Base-by-base conservation (phyloP, 345 rosid genomes). In the Toxicodendron radicans region DNA sequence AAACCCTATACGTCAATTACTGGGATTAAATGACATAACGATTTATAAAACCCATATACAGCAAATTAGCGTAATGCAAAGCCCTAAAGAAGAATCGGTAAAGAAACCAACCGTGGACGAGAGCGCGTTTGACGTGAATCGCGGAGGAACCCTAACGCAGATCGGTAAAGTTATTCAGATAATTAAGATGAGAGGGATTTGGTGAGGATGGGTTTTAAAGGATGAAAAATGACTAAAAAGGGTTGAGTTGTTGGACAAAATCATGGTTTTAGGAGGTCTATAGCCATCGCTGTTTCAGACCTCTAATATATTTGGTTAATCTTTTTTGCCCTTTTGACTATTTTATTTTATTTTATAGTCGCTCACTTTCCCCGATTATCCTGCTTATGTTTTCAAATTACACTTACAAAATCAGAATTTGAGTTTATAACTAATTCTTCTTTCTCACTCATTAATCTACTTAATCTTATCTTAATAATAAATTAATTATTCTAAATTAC, bases 91-190 rank as follows among this genome's bases (percentile, higher is more conserved):
- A 27, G 30, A 27, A 27, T 27, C 30, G 30, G 5, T 35, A 35
- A 35, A 35, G 38, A 35, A 35, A 35, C 38, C 7, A 35, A 35
- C 38, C 38, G 38, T 35, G 38, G 38, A 35, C 4, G 38, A 35
- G 38, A 35, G 38, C 38, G 38, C 38, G 38, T 35, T 6, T 35
- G 65, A 71, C 74, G 24, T 43, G 74, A 71, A 71, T 45, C 74
- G 57, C 32, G 74, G 66, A 71, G 27, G 66, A 71, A 71, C 43
- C 66, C 66, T 71, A 58, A 58, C 66, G 57, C 41, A 45, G 45
- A 32, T 45, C 33, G 38, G 38, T 5, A 3, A 35, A 35, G 38
- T 35, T 35, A 35, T 35, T 35, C 38, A 14, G 0, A 45, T 5
- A 10, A 46, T 46, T 4, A 70, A 58, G 7, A 17, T 23, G 33